A percentile compares a stretch with the other conserved stretches of the same genome.
phyloP scores from a whole-genome alignment of 2,329 filamentous ascomycete genomes.

The Penicillium sclerotigenum region DNA sequence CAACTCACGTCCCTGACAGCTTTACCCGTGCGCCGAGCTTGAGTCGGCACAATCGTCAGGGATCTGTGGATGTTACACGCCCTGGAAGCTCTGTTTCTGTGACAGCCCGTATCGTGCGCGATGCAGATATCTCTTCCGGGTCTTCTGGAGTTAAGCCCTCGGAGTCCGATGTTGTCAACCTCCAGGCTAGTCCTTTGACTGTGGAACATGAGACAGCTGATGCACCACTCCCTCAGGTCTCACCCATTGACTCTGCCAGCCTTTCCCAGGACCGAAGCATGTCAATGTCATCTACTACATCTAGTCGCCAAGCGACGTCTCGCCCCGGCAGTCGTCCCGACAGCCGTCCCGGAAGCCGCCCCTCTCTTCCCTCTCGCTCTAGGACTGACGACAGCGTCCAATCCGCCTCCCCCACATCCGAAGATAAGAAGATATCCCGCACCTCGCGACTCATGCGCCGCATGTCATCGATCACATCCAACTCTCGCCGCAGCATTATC shows the following conservation, averaged over 20 bases:
- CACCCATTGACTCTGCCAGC: slow-evolving; percentile 18
- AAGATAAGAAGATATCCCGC: slow-evolving; percentile 55
- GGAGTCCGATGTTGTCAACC: slow-evolving; percentile 39
- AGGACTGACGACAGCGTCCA: slow-evolving; percentile 35
- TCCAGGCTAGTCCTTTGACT: slow-evolving; percentile 57
- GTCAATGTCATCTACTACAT: slow-evolving; percentile 42
- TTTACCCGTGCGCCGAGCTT: slow-evolving; percentile 33
- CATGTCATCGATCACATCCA: slow-evolving; percentile 59
- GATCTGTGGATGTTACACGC: slow-evolving; percentile 20
- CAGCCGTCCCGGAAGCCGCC: slow-evolving; percentile 41
- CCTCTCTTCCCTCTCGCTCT: slow-evolving; percentile 39
- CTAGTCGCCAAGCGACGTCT: slow-evolving; percentile 31
- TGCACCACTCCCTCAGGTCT: slow-evolving; percentile 15
- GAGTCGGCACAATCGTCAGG: slow-evolving; percentile 29
- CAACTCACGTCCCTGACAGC: slow-evolving; percentile 25
- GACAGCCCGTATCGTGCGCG: slow-evolving; percentile 76
- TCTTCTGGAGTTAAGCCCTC: slow-evolving; percentile 27
- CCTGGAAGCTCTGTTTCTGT: slow-evolving; percentile 76
- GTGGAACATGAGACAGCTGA: slow-evolving; percentile 62
- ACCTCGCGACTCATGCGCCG: slow-evolving; percentile 64
- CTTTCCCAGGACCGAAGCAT: slow-evolving; percentile 36
- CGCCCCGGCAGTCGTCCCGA: slow-evolving; percentile 43
- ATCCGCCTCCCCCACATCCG: slow-evolving; percentile 33
- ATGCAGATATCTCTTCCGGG: slow-evolving; percentile 46
- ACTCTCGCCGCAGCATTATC: slow-evolving; percentile 50